Evolutionary conservation across 2,329 filamentous ascomycete genomes (phyloP).

Genomic region (Aspergillus cejpii): DNA sequence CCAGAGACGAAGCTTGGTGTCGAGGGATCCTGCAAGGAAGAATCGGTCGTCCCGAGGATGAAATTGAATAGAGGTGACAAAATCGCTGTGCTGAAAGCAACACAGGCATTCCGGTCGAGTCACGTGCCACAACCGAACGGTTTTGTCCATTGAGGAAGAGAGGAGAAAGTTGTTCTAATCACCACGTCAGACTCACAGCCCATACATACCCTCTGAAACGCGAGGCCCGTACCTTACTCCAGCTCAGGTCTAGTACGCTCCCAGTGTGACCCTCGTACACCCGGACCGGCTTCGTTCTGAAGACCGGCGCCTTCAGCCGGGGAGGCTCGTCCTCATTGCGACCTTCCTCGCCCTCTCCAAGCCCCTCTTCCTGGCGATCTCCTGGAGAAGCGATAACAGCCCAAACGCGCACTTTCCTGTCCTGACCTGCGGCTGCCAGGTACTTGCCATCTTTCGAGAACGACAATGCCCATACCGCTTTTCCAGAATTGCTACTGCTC

Average conservation of each 20-base stretch:
- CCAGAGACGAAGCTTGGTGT: constrained; percentile 83
- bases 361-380: constrained; percentile 67
- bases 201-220: background rate
- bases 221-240: constrained; percentile 66
- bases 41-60: constrained; percentile 94
- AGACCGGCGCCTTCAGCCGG: constrained; percentile 81
- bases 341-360: constrained; percentile 53
- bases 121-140: constrained; percentile 88
- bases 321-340: constrained; percentile 48
- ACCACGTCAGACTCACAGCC: constrained; percentile 6
- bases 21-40: constrained; percentile 87
- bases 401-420: constrained; percentile 80
- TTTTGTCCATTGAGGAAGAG: constrained; percentile 97
- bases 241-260: constrained; percentile 84
- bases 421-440: constrained; percentile 85
- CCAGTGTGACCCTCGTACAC: constrained; percentile 79
- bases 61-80: constrained; percentile 90
- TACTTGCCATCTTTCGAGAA: constrained; percentile 91
- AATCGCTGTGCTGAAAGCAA: constrained; percentile 89
- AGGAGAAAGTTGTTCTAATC: constrained; percentile 80
- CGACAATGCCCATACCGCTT: constrained; percentile 84
- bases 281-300: constrained; percentile 66
- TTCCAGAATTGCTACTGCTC: constrained; percentile 35
- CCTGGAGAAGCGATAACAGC: constrained; percentile 75
- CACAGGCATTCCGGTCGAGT: constrained; percentile 79